Evolutionary conservation across 176 grass and related monocot species (phyloP).

Genomic region (Hordeum marinum): DNA sequence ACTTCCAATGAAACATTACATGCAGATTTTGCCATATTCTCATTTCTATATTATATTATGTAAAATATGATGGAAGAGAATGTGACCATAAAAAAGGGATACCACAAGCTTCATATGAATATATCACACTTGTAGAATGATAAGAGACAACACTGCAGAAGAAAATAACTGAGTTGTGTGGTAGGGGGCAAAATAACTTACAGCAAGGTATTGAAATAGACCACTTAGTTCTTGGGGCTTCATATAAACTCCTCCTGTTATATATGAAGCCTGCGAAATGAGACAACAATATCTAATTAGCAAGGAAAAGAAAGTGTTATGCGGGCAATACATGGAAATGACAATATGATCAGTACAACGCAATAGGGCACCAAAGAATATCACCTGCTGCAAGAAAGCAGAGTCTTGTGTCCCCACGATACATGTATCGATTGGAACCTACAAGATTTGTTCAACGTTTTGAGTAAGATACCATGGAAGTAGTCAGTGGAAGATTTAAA

Average conservation of each 20-base stretch:
- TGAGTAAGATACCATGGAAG: neutral
- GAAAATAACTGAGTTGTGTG: neutral
- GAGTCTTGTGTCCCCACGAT: slow-evolving; percentile 85
- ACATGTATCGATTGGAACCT: slow-evolving; percentile 96
- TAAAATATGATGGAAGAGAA: neutral
- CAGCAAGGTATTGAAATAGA: slow-evolving; percentile 85
- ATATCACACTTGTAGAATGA: neutral
- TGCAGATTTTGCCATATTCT: neutral
- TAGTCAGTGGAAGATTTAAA: neutral
- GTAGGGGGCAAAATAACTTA: slow-evolving; percentile 26
- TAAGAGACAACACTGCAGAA: neutral
- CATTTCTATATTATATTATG: neutral
- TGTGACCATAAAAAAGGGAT: neutral
- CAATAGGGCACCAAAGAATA: neutral
- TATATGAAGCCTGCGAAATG: slow-evolving; percentile 79
- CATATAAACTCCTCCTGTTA: slow-evolving; percentile 93
- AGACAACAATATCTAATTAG: slow-evolving; percentile 12
- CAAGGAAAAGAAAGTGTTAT: slow-evolving; percentile 3
- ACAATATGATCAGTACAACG: neutral
- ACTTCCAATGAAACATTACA: neutral
- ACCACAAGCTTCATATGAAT: neutral
- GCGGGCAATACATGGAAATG: neutral
- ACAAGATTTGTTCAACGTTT: slow-evolving; percentile 16
- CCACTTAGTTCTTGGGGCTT: slow-evolving; percentile 86
- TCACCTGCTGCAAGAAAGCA: slow-evolving; percentile 93